phyloP scores from a whole-genome alignment of 257 asterid species.

The Nicotiana attenuata region DNA sequence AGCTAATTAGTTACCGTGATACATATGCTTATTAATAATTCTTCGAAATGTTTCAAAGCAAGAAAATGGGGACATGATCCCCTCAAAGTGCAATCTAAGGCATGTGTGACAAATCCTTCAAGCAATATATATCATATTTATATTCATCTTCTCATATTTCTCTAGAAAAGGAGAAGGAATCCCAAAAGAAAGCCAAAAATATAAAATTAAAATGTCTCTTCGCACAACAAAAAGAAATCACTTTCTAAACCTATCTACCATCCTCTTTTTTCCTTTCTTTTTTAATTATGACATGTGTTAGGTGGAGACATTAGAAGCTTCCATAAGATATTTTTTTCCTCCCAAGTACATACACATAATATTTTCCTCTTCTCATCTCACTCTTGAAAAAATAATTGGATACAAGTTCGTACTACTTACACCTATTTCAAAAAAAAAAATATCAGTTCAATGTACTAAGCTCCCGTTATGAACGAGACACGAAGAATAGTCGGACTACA shows the following conservation, averaged over 20 bases:
- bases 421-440: no score
- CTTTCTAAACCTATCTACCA: constrained; percentile 9
- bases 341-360: neutral
- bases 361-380: neutral
- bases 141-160: neutral
- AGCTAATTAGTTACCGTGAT: neutral
- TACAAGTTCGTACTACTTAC: neutral
- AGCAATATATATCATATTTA: neutral
- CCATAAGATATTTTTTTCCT: constrained; percentile 29
- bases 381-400: neutral
- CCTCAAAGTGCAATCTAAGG: neutral
- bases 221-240: constrained; percentile 30
- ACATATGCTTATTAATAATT: neutral
- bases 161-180: neutral
- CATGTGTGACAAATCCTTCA: neutral
- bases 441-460: no score
- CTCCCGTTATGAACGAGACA: no score
- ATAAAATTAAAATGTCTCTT: constrained; percentile 29
- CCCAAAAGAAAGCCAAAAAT: neutral
- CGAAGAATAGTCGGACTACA: no score
- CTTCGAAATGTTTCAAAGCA: neutral
- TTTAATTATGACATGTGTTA: constrained; percentile 43
- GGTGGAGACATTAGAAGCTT: constrained; percentile 71
- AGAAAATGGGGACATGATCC: constrained; percentile 7
- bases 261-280: constrained; percentile 9